Conservation (phyloP, 139 green algal species). For the Monoraphidium neglectum region DNA sequence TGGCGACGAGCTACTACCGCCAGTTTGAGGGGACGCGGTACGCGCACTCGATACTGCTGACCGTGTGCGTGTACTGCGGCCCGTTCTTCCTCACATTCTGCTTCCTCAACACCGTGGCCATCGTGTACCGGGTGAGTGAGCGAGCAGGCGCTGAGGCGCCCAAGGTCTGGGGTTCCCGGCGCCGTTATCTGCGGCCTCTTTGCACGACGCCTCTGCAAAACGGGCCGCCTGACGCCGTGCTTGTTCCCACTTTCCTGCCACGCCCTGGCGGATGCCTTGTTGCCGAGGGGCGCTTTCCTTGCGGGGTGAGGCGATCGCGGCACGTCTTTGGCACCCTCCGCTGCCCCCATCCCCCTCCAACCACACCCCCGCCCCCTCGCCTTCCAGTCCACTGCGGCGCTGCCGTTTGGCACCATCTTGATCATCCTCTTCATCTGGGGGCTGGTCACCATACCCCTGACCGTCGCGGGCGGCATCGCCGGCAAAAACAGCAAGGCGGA, state of each 20-base stretch:
- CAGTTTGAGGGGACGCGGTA: constrained; percentile 87
- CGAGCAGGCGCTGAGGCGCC: too few relatives aligned
- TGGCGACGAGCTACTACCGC: constrained; percentile 84
- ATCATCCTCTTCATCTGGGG: constrained; percentile 87
- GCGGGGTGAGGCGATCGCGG: too few relatives aligned
- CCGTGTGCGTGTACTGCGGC: constrained; percentile 70
- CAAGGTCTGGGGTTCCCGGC: too few relatives aligned
- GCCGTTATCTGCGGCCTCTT: too few relatives aligned
- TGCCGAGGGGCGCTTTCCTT: too few relatives aligned
- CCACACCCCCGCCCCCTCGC: neutral
- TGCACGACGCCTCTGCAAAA: too few relatives aligned
- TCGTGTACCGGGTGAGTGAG: constrained; percentile 93
- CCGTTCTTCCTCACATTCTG: constrained; percentile 86
- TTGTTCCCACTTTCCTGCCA: too few relatives aligned
- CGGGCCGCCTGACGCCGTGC: too few relatives aligned
- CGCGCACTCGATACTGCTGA: constrained; percentile 92
- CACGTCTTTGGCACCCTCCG: too few relatives aligned
- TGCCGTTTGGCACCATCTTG: constrained; percentile 88
- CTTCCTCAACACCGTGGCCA: constrained; percentile 94
- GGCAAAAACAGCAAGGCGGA: constrained; percentile 62
- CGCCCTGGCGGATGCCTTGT: too few relatives aligned
- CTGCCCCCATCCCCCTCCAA: too few relatives aligned
- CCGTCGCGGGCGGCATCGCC: constrained; percentile 71
- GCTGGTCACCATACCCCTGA: constrained; percentile 82
- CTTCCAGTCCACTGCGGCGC: constrained; percentile 67